Percentiles rank a stretch among this genome's conserved stretches.
phyloP scores from a whole-genome alignment of 2,329 filamentous ascomycete genomes.

The Pseudogymnoascus sp. region DNA sequence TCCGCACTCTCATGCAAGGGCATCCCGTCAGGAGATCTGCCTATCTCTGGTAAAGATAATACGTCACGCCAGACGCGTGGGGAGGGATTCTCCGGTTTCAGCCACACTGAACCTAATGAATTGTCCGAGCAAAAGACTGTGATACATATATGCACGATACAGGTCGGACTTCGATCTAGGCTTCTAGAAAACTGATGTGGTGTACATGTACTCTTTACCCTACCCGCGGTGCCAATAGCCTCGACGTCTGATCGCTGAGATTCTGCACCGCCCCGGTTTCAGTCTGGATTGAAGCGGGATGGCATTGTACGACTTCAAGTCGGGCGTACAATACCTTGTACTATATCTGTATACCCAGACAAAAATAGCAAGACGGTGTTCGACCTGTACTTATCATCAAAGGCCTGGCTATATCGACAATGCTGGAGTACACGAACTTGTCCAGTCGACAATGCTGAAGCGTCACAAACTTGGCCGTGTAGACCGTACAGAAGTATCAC shows the following conservation, averaged over 20 bases:
- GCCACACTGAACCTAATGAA: not conserved
- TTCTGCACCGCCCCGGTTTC: not conserved
- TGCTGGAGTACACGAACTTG: not conserved
- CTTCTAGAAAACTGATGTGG: constrained; percentile 4
- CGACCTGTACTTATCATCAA: not conserved
- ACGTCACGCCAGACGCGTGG: not conserved
- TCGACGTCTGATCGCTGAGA: not conserved
- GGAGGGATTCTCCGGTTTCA: not conserved
- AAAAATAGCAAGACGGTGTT: not conserved
- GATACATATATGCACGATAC: not conserved
- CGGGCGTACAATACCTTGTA: not conserved
- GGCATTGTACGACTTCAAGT: not conserved
- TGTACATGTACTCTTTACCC: not conserved
- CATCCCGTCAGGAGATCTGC: constrained; percentile 1
- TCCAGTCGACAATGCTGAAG: not conserved
- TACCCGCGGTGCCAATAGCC: not conserved
- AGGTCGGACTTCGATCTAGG: constrained; percentile 1
- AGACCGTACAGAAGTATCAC: not conserved
- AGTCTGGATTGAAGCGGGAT: not conserved
- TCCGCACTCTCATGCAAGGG: not conserved
- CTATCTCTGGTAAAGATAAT: not conserved
- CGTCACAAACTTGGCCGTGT: not conserved
- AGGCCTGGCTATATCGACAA: not conserved
- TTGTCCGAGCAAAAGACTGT: not conserved
- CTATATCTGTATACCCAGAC: not conserved